Base-by-base conservation (phyloP, 805 yeast genomes). In the Saccharomycopsis amapae region DNA sequence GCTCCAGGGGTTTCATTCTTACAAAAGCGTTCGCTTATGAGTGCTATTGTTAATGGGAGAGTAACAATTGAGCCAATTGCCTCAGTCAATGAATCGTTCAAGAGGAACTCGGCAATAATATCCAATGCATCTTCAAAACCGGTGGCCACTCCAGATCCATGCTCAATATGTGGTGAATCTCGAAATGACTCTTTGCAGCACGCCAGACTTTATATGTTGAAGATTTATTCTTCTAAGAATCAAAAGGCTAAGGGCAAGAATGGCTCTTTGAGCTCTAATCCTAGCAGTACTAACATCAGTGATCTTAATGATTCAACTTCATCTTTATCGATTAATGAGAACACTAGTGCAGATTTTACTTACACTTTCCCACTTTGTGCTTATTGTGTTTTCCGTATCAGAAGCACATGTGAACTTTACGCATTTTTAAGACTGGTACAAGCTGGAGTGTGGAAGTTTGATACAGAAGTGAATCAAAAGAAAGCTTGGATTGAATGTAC, bases 51-150 rank as follows among this genome's bases (percentile, higher is more conserved):
- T 26, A 96, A 88, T 42, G 94, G 94, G 2, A 72, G 82, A 37
- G 87, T 86, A 4, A 71, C 78, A 2, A 79, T 90, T 33, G 95
- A 88, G 62, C 98, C 98, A 0, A 75, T 89, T 6, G 77, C 86
- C 42, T 89, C 90, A 0, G 72, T 82, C 34, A 88, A 89, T 56
- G 94, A 85, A 61, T 75, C 77, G 1, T 56, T 53, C 40, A 62
- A 59, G 42, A 55, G 46, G 39, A 30, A 41, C 42, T 42, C 42
- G 40, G 54, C 35, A 49, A 36, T 32, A 42, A 35, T 13, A 32
- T 35, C 24, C 28, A 47, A 32, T 38, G 46, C 9, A 45, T 19
- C 50, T 26, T 42, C 48, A 13, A 37, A 64, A 5, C 90, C 95
- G 0, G 79, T 84, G 15, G 95, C 95, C 0, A 75, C 85, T 18